Conservation (phyloP, 1,139 yeast species). For the Protomyces lactucae-debilis region DNA sequence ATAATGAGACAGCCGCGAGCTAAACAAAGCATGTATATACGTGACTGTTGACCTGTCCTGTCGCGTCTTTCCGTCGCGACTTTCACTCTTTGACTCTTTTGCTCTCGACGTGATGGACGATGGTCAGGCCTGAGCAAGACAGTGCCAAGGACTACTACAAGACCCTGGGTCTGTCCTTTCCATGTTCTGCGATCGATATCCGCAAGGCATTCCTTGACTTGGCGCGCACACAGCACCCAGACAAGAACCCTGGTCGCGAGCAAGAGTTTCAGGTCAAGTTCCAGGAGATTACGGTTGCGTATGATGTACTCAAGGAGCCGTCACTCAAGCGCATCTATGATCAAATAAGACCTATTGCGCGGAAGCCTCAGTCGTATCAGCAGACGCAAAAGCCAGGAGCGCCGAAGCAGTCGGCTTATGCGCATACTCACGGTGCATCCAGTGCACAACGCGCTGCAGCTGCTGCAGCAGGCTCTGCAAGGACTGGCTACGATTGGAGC, state of each 20-base stretch:
- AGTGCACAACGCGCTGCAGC: background rate
- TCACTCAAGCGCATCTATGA: slow-evolving; percentile 25
- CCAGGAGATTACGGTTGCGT: slow-evolving; percentile 26
- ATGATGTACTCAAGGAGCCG: slow-evolving; percentile 26
- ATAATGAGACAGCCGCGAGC: background rate
- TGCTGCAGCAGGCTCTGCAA: background rate
- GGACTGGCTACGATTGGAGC: background rate
- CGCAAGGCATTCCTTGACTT: slow-evolving; percentile 20
- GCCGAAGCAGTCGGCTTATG: background rate
- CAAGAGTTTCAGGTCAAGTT: slow-evolving; percentile 24
- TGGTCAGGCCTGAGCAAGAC: slow-evolving; percentile 25
- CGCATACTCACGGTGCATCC: background rate
- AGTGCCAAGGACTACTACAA: slow-evolving; percentile 20
- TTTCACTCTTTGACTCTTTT: too few relatives aligned
- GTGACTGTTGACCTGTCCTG: background rate
- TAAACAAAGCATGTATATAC: background rate
- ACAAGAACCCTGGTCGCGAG: slow-evolving; percentile 29
- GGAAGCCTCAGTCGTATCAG: background rate
- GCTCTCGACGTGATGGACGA: background rate
- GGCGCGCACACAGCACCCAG: slow-evolving; percentile 29
- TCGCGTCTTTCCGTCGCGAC: too few relatives aligned
- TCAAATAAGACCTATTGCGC: slow-evolving; percentile 11
- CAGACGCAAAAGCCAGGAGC: background rate
- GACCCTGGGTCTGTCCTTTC: slow-evolving; percentile 36
- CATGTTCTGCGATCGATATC: slow-evolving; percentile 16